Base-by-base conservation (phyloP, 2,329 filamentous ascomycete species). In the Pestalotiopsis sp. region DNA sequence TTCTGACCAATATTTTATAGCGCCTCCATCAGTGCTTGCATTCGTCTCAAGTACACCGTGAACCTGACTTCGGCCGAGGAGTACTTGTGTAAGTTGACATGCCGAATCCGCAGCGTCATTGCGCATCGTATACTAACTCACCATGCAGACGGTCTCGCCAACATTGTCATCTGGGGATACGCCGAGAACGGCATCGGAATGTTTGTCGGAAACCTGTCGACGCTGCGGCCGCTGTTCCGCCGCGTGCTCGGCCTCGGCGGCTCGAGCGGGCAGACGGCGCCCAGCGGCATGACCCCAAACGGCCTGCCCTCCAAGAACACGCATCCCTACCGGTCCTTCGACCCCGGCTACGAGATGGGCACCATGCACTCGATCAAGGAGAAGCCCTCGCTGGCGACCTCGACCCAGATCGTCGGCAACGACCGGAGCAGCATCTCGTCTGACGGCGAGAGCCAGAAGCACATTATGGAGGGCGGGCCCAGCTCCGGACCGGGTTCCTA, bases 161-260 rank as follows among this genome's bases (percentile, higher is more conserved):
- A 73, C 38, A 73, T 73, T 45, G 72, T 73, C 4, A 70, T 73
- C 12, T 73, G 72, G 72, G 72, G 70, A n/a, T 73, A 73, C 52
- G 70, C 70, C 14, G 72, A 73, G 58, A 72, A 72, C 39, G 72
- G 72, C 23, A 65, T 72, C 6, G 72, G 72, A 9, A 25, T 72
- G 52, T 62, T 70, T 14, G 70, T 70, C 45, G 72, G 72, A 13
- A 70, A 70, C 39, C 5, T 73, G 5, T 67, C 72, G 14, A 72
- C 71, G 11, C 68, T 73, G 49, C 68, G 69, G 17, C 72, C 72
- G 6, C 56, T 73, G 23, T 72, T 73, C 62, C 70, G 70, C 41
- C 58, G 57, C 27, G 45, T 66, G 9, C 68, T 73, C 45, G 41
- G 63, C 7, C 68, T 73, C 31, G 66, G 70, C 60, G 66, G 67